A percentile compares a stretch with the other conserved stretches of the same genome.
Evolutionary conservation across 129 eudicot species (phyloP).

Genomic region (Flaveria ramosissima): DNA sequence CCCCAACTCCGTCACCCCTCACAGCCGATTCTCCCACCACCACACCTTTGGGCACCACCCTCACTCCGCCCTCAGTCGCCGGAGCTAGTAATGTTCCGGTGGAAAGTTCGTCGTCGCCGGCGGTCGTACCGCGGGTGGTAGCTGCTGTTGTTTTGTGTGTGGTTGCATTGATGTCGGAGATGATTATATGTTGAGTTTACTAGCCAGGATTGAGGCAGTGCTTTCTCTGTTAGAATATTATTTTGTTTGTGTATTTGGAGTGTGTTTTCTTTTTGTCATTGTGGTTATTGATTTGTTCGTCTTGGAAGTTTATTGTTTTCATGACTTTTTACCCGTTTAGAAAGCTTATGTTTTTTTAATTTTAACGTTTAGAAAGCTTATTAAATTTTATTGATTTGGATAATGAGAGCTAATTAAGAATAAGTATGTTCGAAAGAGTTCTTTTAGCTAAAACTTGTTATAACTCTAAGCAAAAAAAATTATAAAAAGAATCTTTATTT

Average conservation of each 20-base stretch:
- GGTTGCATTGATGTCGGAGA: constrained; percentile 29
- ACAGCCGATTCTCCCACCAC: constrained; percentile 39
- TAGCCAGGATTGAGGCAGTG: constrained; percentile 77
- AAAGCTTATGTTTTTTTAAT: too few species aligned
- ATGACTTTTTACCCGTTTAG: neutral
- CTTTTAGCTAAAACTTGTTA: too few species aligned
- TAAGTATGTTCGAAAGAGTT: too few species aligned
- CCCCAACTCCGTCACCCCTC: constrained; percentile 31
- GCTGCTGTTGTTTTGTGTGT: constrained; percentile 31
- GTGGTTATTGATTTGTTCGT: constrained; percentile 22
- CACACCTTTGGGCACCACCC: constrained; percentile 33
- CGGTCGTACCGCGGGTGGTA: constrained; percentile 20
- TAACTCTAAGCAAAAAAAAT: too few species aligned
- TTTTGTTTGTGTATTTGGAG: constrained; percentile 17
- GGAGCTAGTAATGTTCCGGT: constrained; percentile 37
- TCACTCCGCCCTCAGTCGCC: constrained; percentile 30
- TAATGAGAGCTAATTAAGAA: too few species aligned
- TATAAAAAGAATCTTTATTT: too few species aligned
- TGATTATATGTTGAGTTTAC: constrained; percentile 27
- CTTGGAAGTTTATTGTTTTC: neutral
- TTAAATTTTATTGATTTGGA: too few species aligned
- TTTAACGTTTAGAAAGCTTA: too few species aligned
- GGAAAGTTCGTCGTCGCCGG: constrained; percentile 36
- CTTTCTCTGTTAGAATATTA: constrained; percentile 18
- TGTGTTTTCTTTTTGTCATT: neutral